Base-by-base conservation (phyloP, 164 flowering plant species). In the Chimonanthus praecox region DNA sequence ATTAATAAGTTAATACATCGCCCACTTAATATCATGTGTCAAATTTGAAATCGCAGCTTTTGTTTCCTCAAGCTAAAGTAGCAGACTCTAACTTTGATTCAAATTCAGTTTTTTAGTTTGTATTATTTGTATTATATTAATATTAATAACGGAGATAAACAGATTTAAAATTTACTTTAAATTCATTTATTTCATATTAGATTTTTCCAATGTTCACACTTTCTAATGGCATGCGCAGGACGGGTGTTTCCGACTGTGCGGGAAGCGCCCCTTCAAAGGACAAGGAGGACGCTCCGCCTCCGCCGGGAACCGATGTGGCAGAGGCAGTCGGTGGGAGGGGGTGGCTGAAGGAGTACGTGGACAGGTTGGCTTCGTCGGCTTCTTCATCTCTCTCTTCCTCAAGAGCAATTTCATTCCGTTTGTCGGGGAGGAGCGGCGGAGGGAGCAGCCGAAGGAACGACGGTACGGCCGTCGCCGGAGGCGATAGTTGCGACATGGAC, bases 361-460 rank as follows among this genome's bases (percentile, higher is more conserved):
- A 84, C 18, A 74, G 81, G 60, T 33, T 84, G 15, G 75, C 81
- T 5, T 70, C 81, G 74, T 84, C 92, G 5, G 68, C 80, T 7
- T 77, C 85, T 49, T 80, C 85, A 2, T 87, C 92, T 2, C 18
- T 85, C 11, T 82, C 88, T 2, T 87, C 93, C 0, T 82, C 72
- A 16, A 63, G 90, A 1, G 70, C 87, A 4, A 8, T 73, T 5
- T 90, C 97, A 13, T 88, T 89, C 69, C 85, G 97, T 44, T 80
- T 89, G 72, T 87, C 97, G 7, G 92, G 95, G 0, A 84, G 94
- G 73, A 83, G 87, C 15, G 44, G 46, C 61, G 66, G 73, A 49
- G 72, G 71, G 7, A 73, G 87, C 67, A 83, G 88, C 64, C 82
- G 90, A 43, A 86, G 89, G 78, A 84, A 81, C 13, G 86, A 85